Evolutionary conservation across 2,329 filamentous ascomycete species (phyloP).

Genomic region (Sporothrix curviconia): DNA sequence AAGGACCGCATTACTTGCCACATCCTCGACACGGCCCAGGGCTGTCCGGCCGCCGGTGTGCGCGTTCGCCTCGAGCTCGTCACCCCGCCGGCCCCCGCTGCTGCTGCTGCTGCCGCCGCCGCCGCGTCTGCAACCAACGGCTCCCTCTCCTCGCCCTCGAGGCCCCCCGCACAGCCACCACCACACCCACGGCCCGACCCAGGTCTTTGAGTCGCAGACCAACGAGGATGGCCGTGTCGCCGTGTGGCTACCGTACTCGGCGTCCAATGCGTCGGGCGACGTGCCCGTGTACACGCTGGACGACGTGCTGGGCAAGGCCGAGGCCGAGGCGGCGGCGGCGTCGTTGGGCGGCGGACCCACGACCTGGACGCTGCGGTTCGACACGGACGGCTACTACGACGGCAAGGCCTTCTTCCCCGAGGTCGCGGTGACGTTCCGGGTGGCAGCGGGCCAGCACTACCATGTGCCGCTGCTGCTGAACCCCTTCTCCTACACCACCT

Average conservation of each 20-base stretch:
- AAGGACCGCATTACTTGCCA: constrained; percentile 76
- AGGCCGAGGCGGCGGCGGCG: constrained; percentile 18
- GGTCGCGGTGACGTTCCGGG: constrained; percentile 46
- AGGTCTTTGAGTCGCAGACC: constrained; percentile 59
- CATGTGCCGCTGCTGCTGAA: constrained; percentile 73
- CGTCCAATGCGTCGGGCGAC: constrained; percentile 44
- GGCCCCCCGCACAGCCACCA: constrained; percentile 23
- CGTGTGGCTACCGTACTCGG: constrained; percentile 57
- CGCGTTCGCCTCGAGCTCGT: constrained; percentile 56
- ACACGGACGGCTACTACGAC: constrained; percentile 66
- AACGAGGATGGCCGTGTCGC: constrained; percentile 71
- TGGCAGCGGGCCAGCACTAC: constrained; percentile 58
- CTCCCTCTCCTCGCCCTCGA: constrained; percentile 20
- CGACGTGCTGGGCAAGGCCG: constrained; percentile 44
- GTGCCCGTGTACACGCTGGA: constrained; percentile 53
- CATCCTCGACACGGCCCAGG: constrained; percentile 74
- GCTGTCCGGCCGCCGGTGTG: constrained; percentile 60
- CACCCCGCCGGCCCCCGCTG: constrained; percentile 25
- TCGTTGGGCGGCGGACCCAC: constrained; percentile 29
- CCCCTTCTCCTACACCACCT: constrained; percentile 76
- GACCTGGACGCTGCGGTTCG: constrained; percentile 66
- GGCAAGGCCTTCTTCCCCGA: constrained; percentile 56
- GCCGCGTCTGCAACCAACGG: constrained; percentile 24
- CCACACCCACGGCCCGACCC: constrained; percentile 30
- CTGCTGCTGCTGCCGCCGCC: constrained; percentile 16